A percentile compares a stretch with the other conserved stretches of the same genome.
Evolutionary conservation across 192 early-diverging fungal species (phyloP).

Genomic region (Chytriomyces confervae): DNA sequence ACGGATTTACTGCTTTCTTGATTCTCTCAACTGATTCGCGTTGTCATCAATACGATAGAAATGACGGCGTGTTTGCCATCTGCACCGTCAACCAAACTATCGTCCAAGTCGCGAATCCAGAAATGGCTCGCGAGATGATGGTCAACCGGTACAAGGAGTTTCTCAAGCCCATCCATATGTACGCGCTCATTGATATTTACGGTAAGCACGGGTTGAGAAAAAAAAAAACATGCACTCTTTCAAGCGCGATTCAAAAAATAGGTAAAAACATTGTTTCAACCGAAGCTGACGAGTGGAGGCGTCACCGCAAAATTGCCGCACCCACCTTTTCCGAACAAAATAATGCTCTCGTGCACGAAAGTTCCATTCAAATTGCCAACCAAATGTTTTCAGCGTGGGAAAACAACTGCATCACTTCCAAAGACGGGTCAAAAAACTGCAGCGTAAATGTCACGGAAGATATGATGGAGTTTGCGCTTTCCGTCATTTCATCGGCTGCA

Average conservation of each 20-base stretch:
- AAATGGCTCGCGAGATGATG: constrained; percentile 7
- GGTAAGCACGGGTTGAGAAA: constrained; percentile 6
- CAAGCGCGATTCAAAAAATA: neutral
- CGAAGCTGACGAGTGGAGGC: constrained; percentile 37
- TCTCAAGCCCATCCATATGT: constrained; percentile 37
- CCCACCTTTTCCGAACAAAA: constrained; percentile 41
- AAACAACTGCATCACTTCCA: neutral
- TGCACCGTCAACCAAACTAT: neutral
- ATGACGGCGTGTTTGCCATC: neutral
- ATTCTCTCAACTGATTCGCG: neutral
- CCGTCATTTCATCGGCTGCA: neutral
- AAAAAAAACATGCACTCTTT: neutral
- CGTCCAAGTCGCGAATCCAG: constrained; percentile 21
- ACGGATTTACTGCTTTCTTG: neutral
- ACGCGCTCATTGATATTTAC: constrained; percentile 32
- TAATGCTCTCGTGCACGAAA: constrained; percentile 30
- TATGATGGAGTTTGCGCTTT: neutral
- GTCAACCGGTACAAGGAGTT: constrained; percentile 24
- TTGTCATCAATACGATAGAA: neutral
- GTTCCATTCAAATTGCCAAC: constrained; percentile 5
- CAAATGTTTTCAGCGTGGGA: constrained; percentile 34
- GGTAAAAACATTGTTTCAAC: constrained; percentile 44
- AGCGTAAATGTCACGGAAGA: too few species aligned
- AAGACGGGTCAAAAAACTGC: too few species aligned
- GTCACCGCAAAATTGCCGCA: constrained; percentile 40